These are phyloP conservation scores for Suhomyces maxii DNA, from an alignment of 1,139 yeast genomes.

Conservation along the genomic window DNA sequence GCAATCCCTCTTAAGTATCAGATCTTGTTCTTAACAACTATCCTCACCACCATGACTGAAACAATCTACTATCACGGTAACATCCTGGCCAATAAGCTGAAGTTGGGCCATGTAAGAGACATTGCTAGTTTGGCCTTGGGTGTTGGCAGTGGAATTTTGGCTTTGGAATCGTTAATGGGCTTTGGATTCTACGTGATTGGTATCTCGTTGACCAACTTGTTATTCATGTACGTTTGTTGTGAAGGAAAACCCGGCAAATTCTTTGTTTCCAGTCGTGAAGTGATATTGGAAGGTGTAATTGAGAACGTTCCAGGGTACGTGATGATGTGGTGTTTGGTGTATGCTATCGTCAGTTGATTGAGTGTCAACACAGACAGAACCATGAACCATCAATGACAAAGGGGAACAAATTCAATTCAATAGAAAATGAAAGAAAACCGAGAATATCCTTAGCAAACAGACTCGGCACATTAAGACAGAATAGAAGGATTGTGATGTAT, in stretches of 20 bases:
- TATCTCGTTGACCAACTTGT: slow-evolving; percentile 42
- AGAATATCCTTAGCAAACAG: too few relatives aligned
- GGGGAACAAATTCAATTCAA: too few relatives aligned
- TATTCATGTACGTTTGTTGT: slow-evolving; percentile 45
- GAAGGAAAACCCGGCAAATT: slow-evolving; percentile 44
- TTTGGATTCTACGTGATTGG: slow-evolving; percentile 57
- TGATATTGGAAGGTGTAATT: slow-evolving; percentile 56
- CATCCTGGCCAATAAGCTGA: slow-evolving; percentile 37
- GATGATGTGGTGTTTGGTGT: slow-evolving; percentile 84
- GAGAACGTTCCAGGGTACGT: slow-evolving; percentile 68
- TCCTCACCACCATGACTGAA: slow-evolving; percentile 8
- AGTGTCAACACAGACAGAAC: background rate
- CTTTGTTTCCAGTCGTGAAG: slow-evolving; percentile 50
- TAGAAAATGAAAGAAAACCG: too few relatives aligned
- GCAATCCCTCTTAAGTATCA: background rate
- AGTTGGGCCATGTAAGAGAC: slow-evolving; percentile 59
- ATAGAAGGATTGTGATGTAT: too few relatives aligned
- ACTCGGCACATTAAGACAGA: too few relatives aligned
- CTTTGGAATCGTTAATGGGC: slow-evolving; percentile 65
- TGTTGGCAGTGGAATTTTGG: slow-evolving; percentile 68
- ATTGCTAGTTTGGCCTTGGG: slow-evolving; percentile 68
- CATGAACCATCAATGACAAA: too few relatives aligned
- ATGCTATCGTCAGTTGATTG: slow-evolving; percentile 52
- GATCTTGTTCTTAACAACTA: background rate
- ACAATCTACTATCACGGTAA: slow-evolving; percentile 15